Base-by-base conservation (phyloP, 2,329 filamentous ascomycete genomes). In the Sporothrix mexicana region DNA sequence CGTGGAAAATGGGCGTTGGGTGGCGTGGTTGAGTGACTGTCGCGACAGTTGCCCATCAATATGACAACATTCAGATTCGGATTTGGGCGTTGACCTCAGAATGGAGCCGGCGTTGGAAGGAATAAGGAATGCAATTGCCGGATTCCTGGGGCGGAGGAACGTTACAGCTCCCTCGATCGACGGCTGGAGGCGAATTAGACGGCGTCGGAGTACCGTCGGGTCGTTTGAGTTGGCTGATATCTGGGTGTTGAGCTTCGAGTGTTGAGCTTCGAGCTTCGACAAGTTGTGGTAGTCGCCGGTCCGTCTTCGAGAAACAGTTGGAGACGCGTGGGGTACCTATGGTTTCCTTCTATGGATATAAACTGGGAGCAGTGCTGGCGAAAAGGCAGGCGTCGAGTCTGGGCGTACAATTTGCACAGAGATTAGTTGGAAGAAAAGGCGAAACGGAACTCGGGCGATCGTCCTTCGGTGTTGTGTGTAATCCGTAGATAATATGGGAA, bases 401-500 rank as follows among this genome's bases (percentile, higher is more conserved):
- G 30, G 7, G n/a, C 9, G 10, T 10, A 2, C 20, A 13, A 25
- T 13, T 53, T 17, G 30, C 30, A 7, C 23, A 49, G 47, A 3
- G 59, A 62, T 43, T 43, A 43, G 17, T 47, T 49, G 61, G 41
- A 43, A 23, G n/a, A 20, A 49, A 15, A 23, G 43, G 30, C 13
- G 57, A 41, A 15, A 41, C 23, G 57, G 55, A 25, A n/a, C 25
- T 15, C 59, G 59, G 4, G 59, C 20, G 30, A 15, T 8, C 20
- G 51, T 45, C 59, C 36, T 45, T 55, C 20, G 7, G 25, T 53
- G 49, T 17, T 23, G 36, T 20, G 41, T 70, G 68, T 20, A 17
- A 45, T 43, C 41, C 68, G 68, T 70, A 57, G 13, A 59, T 59
- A 70, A 8, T 30, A 36, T 70, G 68, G 68, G 53, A 70, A 70